Evolutionary conservation across 2,329 filamentous ascomycete genomes (phyloP).

Genomic region (Colletotrichum tofieldiae): DNA sequence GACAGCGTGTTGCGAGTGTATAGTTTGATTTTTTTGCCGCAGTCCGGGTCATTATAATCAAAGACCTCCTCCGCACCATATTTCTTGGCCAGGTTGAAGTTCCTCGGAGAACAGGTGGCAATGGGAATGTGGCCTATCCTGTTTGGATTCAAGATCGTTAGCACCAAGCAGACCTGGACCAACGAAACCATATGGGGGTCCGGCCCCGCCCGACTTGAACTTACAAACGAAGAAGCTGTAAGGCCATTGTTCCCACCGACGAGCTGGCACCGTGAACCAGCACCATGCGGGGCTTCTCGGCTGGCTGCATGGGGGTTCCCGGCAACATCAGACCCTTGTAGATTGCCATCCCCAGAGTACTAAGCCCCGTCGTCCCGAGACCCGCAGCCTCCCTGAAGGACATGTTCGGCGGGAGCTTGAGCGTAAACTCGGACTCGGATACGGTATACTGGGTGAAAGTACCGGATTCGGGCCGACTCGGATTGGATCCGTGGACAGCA

Average conservation of each 20-base stretch:
- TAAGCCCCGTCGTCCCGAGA: constrained; percentile 36
- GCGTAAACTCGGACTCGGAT: constrained; percentile 28
- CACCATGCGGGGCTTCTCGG: constrained; percentile 38
- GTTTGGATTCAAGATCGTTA: background rate
- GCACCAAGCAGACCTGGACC: background rate
- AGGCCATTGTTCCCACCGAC: constrained; percentile 44
- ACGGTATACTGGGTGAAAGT: constrained; percentile 45
- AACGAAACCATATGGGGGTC: background rate
- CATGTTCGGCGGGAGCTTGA: constrained; percentile 41
- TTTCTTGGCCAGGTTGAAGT: constrained; percentile 56
- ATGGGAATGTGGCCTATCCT: constrained; percentile 37
- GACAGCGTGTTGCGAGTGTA: constrained; percentile 56
- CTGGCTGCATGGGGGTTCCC: constrained; percentile 39
- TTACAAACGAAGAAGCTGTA: constrained; percentile 49
- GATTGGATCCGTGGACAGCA: constrained; percentile 42
- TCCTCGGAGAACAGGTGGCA: constrained; percentile 60
- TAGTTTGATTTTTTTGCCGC: constrained; percentile 44
- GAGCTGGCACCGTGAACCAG: constrained; percentile 47
- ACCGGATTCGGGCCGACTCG: constrained; percentile 39
- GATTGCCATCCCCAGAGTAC: constrained; percentile 45
- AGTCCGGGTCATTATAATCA: constrained; percentile 58
- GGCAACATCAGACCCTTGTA: constrained; percentile 44
- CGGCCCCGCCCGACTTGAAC: constrained; percentile 19
- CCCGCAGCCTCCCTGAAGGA: constrained; percentile 42
- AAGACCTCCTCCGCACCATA: constrained; percentile 62